These are phyloP conservation scores for Hylodesmum podocarpum DNA, from an alignment of 306 rosid genomes.

Conservation along the genomic window DNA sequence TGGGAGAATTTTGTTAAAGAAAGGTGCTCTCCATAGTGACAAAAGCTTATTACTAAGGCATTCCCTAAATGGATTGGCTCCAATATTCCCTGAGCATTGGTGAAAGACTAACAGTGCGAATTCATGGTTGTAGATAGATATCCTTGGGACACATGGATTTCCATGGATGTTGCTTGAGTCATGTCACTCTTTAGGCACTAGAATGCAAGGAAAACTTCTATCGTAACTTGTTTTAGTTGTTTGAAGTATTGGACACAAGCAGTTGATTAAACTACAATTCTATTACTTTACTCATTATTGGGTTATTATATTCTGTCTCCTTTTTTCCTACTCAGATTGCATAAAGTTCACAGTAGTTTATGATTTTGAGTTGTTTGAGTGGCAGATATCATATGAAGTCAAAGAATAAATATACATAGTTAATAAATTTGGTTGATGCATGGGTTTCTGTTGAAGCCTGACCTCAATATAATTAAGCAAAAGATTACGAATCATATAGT, in stretches of 20 bases:
- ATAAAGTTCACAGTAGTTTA: neutral
- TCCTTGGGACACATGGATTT: neutral
- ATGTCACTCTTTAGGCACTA: neutral
- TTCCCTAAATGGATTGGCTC: neutral
- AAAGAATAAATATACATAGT: neutral
- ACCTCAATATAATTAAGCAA: neutral
- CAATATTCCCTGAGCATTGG: neutral
- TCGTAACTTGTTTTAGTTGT: neutral
- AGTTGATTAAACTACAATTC: neutral
- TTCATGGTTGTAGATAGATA: neutral
- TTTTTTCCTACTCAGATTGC: neutral
- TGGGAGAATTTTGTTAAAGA: neutral
- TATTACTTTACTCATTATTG: neutral
- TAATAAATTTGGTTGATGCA: neutral
- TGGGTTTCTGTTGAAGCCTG: neutral
- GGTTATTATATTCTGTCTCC: neutral
- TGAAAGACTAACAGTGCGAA: neutral
- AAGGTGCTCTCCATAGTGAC: neutral
- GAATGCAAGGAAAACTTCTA: neutral
- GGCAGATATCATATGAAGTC: neutral
- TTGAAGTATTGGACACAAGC: neutral
- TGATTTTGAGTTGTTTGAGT: neutral
- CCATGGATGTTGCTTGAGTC: neutral
- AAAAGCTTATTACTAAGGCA: neutral
- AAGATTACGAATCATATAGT: neutral